Conservation (phyloP, 2,329 filamentous ascomycete genomes). For the Blastomyces silverae region DNA sequence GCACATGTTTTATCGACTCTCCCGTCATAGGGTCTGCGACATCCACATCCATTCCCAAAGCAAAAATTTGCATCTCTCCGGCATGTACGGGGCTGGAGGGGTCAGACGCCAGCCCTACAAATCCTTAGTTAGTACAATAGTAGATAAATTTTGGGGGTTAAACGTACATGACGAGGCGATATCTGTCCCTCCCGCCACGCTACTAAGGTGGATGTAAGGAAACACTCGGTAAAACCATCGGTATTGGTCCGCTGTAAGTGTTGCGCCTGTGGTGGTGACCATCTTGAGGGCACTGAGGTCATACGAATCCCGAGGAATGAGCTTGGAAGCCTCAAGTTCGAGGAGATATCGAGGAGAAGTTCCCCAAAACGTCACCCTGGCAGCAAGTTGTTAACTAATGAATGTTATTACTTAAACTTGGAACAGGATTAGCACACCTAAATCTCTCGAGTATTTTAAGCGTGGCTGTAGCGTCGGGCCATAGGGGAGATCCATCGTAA, state of each 20-base stretch:
- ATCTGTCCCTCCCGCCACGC: conserved; percentile 45
- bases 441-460: conserved; percentile 35
- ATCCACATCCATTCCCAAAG: conserved; percentile 45
- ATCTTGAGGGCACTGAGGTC: conserved; percentile 38
- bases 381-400: not conserved
- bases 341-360: conserved; percentile 42
- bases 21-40: conserved; percentile 38
- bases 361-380: conserved; percentile 39
- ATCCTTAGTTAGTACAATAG: not conserved
- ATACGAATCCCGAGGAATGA: conserved; percentile 34
- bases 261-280: conserved; percentile 43
- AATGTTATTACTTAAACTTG: not conserved
- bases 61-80: conserved; percentile 43
- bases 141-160: not conserved
- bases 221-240: conserved; percentile 43
- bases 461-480: conserved; percentile 35
- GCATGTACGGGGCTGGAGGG: conserved; percentile 40
- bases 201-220: conserved; percentile 37
- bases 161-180: conserved; percentile 37
- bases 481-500: conserved; percentile 42
- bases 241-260: conserved; percentile 40
- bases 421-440: conserved; percentile 17
- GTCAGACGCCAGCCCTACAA: conserved; percentile 34
- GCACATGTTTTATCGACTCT: conserved; percentile 27
- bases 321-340: conserved; percentile 35